A percentile compares a stretch with the other conserved stretches of the same genome.
Evolutionary conservation across 2,329 filamentous ascomycete species (phyloP).

Genomic region (Paramyrothecium roridum): DNA sequence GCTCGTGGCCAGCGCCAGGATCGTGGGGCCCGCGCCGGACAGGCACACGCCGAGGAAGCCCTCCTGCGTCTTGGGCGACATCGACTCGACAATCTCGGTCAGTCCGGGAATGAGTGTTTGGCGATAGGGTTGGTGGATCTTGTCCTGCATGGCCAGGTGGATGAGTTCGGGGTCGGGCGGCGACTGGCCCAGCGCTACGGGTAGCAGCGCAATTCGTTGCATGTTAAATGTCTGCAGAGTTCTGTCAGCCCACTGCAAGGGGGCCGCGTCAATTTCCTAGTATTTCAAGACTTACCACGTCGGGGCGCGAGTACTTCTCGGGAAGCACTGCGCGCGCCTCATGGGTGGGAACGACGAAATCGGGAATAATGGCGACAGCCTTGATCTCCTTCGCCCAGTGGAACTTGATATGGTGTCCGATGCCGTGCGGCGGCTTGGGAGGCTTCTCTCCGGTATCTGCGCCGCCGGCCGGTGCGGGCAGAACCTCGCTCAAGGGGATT

Average conservation of each 20-base stretch:
- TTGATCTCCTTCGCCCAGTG: constrained; percentile 94
- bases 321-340: constrained; percentile 85
- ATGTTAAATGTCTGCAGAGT: constrained; percentile 77
- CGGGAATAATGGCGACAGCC: constrained; percentile 91
- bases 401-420: constrained; percentile 96
- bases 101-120: constrained; percentile 88
- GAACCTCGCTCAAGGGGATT: constrained; percentile 90
- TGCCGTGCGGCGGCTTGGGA: constrained; percentile 84
- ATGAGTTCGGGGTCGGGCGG: constrained; percentile 92
- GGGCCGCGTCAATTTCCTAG: neutral
- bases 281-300: constrained; percentile 63
- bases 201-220: constrained; percentile 87
- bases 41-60: constrained; percentile 92
- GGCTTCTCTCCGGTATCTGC: constrained; percentile 84
- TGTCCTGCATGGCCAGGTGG: constrained; percentile 98
- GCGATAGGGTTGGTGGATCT: constrained; percentile 94
- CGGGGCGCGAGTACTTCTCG: constrained; percentile 70
- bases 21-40: constrained; percentile 91
- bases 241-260: constrained; percentile 8
- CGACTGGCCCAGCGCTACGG: constrained; percentile 82
- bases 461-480: constrained; percentile 86
- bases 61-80: constrained; percentile 82
- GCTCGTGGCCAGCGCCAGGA: constrained; percentile 84
- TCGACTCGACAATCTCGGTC: constrained; percentile 83
- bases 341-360: constrained; percentile 94